Conservation (phyloP, 371 early-diverging fungal genomes). For the Rhizopus arrhizus region DNA sequence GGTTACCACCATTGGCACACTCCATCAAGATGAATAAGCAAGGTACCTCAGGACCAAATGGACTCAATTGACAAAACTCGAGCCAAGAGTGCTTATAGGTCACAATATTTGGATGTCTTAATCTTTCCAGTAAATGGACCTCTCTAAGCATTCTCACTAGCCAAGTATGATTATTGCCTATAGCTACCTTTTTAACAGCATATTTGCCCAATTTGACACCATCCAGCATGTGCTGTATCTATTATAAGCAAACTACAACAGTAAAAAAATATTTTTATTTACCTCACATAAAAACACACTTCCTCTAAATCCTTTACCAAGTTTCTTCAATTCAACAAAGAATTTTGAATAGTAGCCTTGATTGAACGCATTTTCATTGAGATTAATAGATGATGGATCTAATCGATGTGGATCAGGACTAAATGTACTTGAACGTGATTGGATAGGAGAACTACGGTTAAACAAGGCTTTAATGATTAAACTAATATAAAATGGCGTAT, state of each 20-base stretch:
- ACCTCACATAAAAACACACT: conserved; percentile 87
- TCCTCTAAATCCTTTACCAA: conserved; percentile 91
- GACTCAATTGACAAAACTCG: conserved; percentile 77
- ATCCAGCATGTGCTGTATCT: conserved; percentile 72
- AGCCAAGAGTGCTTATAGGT: conserved; percentile 95
- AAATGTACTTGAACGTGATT: conserved; percentile 21
- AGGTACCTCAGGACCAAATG: conserved; percentile 90
- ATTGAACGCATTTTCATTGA: conserved; percentile 68
- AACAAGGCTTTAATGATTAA: not conserved
- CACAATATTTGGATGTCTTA: conserved; percentile 90
- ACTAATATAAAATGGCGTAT: not conserved
- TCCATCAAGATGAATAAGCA: conserved; percentile 97
- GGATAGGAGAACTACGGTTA: conserved; percentile 19
- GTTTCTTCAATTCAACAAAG: conserved; percentile 81
- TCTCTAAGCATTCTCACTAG: conserved; percentile 92
- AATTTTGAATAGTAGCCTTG: conserved; percentile 95
- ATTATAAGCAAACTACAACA: no score
- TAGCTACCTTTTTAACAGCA: conserved; percentile 92
- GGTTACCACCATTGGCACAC: conserved; percentile 93
- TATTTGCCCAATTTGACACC: conserved; percentile 81
- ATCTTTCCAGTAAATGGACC: conserved; percentile 85
- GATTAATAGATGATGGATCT: conserved; percentile 8
- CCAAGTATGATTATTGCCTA: conserved; percentile 89
- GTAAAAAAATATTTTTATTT: conserved; percentile 1
- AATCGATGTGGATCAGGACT: conserved; percentile 9